A percentile compares a stretch with the other conserved stretches of the same genome.
phyloP scores from a whole-genome alignment of 768 basidiomycete genomes.

The Mycena vulgaris region DNA sequence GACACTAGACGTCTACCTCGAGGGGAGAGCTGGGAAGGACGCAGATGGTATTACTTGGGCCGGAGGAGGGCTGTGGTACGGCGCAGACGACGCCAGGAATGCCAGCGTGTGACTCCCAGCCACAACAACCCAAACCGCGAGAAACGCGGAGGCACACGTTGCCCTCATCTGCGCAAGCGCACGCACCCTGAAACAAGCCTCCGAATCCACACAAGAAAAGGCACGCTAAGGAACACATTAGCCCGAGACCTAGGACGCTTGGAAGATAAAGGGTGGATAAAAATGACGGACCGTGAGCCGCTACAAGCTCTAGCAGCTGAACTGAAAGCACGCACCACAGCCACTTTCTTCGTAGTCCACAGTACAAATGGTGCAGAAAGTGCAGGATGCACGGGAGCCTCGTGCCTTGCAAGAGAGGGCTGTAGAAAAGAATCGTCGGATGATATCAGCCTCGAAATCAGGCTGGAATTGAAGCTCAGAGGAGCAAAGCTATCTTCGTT shows the following conservation, averaged over 20 bases:
- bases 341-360: not conserved
- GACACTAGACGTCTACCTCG: not conserved
- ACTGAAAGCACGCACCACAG: not conserved
- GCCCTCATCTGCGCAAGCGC: not conserved
- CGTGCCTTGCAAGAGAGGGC: not conserved
- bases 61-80: not conserved
- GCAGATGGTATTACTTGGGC: not conserved
- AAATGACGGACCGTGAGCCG: not conserved
- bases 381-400: not conserved
- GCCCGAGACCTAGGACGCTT: not conserved
- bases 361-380: not conserved
- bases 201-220: not conserved
- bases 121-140: not conserved
- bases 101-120: not conserved
- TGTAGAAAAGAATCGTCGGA: not conserved
- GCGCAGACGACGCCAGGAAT: not conserved
- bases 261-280: slow-evolving; percentile 2
- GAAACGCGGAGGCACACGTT: too few relatives aligned
- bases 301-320: not conserved
- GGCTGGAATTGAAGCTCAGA: not conserved
- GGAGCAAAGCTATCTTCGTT: not conserved
- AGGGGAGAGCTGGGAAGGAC: too few relatives aligned
- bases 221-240: not conserved
- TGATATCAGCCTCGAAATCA: not conserved
- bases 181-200: not conserved